Base-by-base conservation (phyloP, 768 basidiomycete genomes). In the Russula brevipes region DNA sequence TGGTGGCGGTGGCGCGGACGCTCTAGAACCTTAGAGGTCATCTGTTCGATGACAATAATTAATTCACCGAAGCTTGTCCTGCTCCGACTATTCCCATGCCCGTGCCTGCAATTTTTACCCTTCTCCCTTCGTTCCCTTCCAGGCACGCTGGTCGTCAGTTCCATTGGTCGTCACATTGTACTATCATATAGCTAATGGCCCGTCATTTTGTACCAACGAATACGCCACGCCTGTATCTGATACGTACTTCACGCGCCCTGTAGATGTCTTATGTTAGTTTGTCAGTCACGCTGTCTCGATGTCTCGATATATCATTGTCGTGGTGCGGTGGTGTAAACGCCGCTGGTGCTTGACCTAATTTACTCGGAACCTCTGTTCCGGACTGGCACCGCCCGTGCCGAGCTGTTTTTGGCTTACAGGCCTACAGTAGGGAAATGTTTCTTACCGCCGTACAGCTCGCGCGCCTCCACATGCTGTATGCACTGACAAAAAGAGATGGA, bases 221-320 rank as follows among this genome's bases (percentile, higher is more conserved):
- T 50, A 24, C 45, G 57, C 53, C 62, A 49, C 41, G 11, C 38
- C 54, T 63, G 62, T 54, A 63, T 39, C 17, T 55, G 38, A 49
- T 61, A 61, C 19, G 35, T 36, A 24, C 30, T 31, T 31, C 12
- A 39, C 14, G 3, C 11, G 3, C n/a, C 33, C 36, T 0, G 17
- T 10, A 36, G n/a, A n/a, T 35, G 35, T 53, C 8, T 38, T 38
- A 7, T n/a, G 16, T 45, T n/a, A n/a, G 24, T 24, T 24, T 24
- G 24, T 24, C 24, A 24, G 24, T 24, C 24, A 24, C 24, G 1
- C 24, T 24, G 24, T 1, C 24, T 24, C 24, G 24, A 24, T 24
- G 24, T 24, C 24, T 24, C 24, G 24, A 24, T 24, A 24, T 24
- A 24, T 24, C 24, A 24, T 24, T 24, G 24, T 24, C 24, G 24